A percentile compares a stretch with the other conserved stretches of the same genome.
These are phyloP conservation scores for Xylariaceae sp. DNA, from an alignment of 2,329 filamentous ascomycete species.

Conservation along the genomic window DNA sequence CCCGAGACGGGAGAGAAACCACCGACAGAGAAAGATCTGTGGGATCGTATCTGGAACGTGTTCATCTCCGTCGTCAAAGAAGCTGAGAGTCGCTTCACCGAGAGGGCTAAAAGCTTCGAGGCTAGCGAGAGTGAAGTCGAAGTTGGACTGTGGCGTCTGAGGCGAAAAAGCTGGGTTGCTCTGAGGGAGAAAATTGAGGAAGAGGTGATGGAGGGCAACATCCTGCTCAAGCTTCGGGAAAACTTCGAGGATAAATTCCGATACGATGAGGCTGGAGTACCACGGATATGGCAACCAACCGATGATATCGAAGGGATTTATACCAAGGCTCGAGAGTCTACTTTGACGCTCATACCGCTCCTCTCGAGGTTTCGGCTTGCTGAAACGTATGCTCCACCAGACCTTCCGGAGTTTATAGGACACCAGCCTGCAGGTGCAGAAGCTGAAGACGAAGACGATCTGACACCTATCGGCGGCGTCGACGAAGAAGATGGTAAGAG, in stretches of 20 bases:
- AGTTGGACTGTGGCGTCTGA: slow-evolving; percentile 85
- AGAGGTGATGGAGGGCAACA: slow-evolving; percentile 96
- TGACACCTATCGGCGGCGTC: slow-evolving; percentile 83
- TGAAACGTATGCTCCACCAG: slow-evolving; percentile 69
- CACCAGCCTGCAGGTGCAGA: slow-evolving; percentile 69
- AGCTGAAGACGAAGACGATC: slow-evolving; percentile 82
- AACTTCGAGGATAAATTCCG: slow-evolving; percentile 99
- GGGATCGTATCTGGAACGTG: slow-evolving; percentile 90
- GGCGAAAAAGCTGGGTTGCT: slow-evolving; percentile 91
- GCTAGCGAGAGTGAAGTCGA: slow-evolving; percentile 88
- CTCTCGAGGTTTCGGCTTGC: slow-evolving; percentile 78
- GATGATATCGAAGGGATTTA: slow-evolving; percentile 98
- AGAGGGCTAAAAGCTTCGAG: slow-evolving; percentile 89
- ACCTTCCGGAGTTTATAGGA: slow-evolving; percentile 82
- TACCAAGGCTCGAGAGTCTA: slow-evolving; percentile 87
- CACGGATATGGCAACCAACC: slow-evolving; percentile 91
- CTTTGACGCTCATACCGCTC: slow-evolving; percentile 83
- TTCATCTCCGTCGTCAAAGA: slow-evolving; percentile 81
- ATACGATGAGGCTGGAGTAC: slow-evolving; percentile 92
- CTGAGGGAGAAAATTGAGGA: slow-evolving; percentile 89
- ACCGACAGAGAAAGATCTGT: slow-evolving; percentile 74
- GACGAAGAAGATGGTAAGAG: slow-evolving; percentile 94
- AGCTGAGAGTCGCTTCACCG: slow-evolving; percentile 79
- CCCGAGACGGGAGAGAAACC: slow-evolving; percentile 74
- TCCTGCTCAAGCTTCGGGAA: slow-evolving; percentile 89